Base-by-base conservation (phyloP, 108 stramenopile genomes). In the Epipyxis sp. region DNA sequence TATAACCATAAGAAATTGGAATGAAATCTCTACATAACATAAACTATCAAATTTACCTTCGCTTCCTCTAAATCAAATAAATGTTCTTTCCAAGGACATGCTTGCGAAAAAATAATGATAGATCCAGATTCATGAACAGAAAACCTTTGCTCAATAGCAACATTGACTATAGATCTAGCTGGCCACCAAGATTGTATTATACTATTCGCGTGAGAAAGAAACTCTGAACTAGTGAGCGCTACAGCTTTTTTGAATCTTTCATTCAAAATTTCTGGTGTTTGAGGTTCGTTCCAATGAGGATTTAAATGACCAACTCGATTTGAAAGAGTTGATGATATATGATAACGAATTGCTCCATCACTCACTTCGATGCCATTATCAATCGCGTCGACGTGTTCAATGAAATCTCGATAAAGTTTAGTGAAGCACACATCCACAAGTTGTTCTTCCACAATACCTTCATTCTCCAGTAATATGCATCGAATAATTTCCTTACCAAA, bases 351-450 rank as follows among this genome's bases (percentile, higher is more conserved):
- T 1, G 78, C 16, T 13, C 86, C 84, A 20, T 82, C 74, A 58
- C 72, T 39, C 54, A 88, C 87, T 78, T 95, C 93, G 6, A 99
- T 94, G 6, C 98, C 98, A 30, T 97, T 99, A 86, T 99, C 98
- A 76, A 97, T 95, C 35, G 93, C 98, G 87, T 99, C 98, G 42
- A 99, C 83, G n/a, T 94, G 92, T 88, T 97, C 95, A 69, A 97
- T 82, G 67, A 99, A 91, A 40, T 85, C 81, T 76, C 94, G 77
- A 81, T 96, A 95, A 74, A 94, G 82, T 79, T 90, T 91, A 46
- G 42, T 69, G 81, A 87, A 94, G 1, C 89, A 87, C 69, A 87
- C 43, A 0, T 91, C 85, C 25, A 93, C 10, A 32, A 65, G 35
- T 20, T 50, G 46, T 13, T 13, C 6, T 13, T 50, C 20, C 13